Evolutionary conservation across 2,329 filamentous ascomycete species (phyloP).

Genomic region (Aspergillus tamarii): DNA sequence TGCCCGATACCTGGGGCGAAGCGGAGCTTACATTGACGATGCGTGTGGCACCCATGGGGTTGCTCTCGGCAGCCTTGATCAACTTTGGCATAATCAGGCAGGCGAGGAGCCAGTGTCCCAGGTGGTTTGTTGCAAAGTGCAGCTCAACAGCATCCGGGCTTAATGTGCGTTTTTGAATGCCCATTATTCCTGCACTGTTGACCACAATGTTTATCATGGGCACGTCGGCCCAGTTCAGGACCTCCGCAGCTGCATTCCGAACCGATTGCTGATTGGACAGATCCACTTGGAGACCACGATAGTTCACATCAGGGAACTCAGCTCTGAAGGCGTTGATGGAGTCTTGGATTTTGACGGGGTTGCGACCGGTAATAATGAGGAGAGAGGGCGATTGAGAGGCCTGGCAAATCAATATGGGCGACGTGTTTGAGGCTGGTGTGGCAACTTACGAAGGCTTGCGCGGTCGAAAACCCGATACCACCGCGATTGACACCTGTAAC

Average conservation of each 20-base stretch:
- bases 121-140: slow-evolving; percentile 40
- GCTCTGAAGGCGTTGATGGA: not conserved
- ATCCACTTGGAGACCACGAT: not conserved
- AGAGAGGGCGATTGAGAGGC: slow-evolving; percentile 4
- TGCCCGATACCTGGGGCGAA: not conserved
- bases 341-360: not conserved
- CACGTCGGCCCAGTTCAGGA: slow-evolving; percentile 8
- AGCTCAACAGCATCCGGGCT: slow-evolving; percentile 38
- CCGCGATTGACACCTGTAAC: slow-evolving; percentile 40
- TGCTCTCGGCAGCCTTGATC: slow-evolving; percentile 27
- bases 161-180: slow-evolving; percentile 9
- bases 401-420: not conserved
- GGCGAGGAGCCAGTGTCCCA: slow-evolving; percentile 38
- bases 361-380: slow-evolving; percentile 4
- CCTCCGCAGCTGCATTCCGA: slow-evolving; percentile 10
- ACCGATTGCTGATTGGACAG: not conserved
- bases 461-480: slow-evolving; percentile 40
- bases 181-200: slow-evolving; percentile 20
- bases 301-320: slow-evolving; percentile 1
- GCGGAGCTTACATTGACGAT: slow-evolving; percentile 3
- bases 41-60: not conserved
- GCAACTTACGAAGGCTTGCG: slow-evolving; percentile 39
- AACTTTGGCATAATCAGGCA: slow-evolving; percentile 5
- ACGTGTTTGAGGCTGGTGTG: not conserved
- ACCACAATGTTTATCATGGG: slow-evolving; percentile 17